Evolutionary conservation across 805 yeast genomes (phyloP), one percentile per base, ranked within the genome.

Genomic region (Candida sanyiensis): DNA sequence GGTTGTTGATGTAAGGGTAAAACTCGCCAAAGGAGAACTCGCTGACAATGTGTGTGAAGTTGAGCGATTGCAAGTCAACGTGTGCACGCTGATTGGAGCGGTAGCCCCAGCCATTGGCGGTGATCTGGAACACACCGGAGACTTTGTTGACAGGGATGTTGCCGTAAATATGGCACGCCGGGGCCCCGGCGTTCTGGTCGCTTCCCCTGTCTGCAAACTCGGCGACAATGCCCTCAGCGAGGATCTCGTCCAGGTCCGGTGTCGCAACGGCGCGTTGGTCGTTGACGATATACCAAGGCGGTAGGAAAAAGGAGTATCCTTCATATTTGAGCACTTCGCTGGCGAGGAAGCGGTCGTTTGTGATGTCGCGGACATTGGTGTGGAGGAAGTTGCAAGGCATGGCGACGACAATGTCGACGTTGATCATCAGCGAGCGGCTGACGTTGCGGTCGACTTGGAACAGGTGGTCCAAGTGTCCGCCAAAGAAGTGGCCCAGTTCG

Each of bases 11-110:
- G 50, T 74, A 82, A 3, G 98, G 97, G 54, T 77, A 88, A 59
- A 83, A 88, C 26, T 77, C 85, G 11, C 98, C 98, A 62, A 80
- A 90, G 9, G 97, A 87, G 46, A 88, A 75, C 59, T 90, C 97
- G 43, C 75, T 75, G 43, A 93, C 80, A 5, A 77, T 76, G 61
- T 93, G 98, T 1, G 95, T 73, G 56, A 90, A 83, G 54, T 90
- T 84, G 42, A 85, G 62, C 17, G 70, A 62, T 28, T 75, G 75
- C 7, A 53, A 24, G 1, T 74, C 75, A 9, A 71, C 67, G 30
- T 62, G 60, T 33, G 73, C 63, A 42, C 74, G 60, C 15, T 35
- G 33, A 44, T 71, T 26, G 4, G 40, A 79, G 27, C 61, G 48
- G 45, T 79, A 80, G 1, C 85, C 89, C 46, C 64, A 64, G 0